Evolutionary conservation across 441 rosid genomes (phyloP).

Genomic region (Manihot esculenta): DNA sequence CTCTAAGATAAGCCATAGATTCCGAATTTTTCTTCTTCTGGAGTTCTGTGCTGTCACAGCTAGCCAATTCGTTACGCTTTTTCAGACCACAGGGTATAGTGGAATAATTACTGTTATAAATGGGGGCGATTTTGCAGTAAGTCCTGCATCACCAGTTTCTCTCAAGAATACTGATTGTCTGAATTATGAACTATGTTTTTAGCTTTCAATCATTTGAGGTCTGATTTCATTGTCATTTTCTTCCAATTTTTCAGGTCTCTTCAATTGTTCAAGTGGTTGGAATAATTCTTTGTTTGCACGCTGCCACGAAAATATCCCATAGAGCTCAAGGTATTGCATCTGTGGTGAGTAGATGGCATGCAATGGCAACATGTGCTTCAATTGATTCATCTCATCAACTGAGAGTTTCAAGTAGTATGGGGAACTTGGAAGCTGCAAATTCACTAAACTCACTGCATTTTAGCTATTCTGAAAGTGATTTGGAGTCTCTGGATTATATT

Average conservation of each 20-base stretch:
- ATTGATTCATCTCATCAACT: slow-evolving; percentile 49
- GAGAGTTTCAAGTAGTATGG: slow-evolving; percentile 48
- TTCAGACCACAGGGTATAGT: slow-evolving; percentile 72
- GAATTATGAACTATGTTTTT: not conserved
- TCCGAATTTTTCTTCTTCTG: slow-evolving; percentile 81
- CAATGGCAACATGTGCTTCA: slow-evolving; percentile 61
- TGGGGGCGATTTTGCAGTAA: slow-evolving; percentile 88
- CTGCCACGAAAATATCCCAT: slow-evolving; percentile 86
- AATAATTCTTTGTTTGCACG: slow-evolving; percentile 78
- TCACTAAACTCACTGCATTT: slow-evolving; percentile 32
- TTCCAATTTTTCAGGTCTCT: slow-evolving; percentile 53
- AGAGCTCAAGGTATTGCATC: slow-evolving; percentile 84
- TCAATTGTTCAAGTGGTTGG: slow-evolving; percentile 87
- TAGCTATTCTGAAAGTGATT: slow-evolving; percentile 70
- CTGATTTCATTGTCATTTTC: not conserved
- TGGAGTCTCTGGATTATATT: slow-evolving; percentile 71
- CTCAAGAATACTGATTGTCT: not conserved
- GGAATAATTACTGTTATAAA: slow-evolving; percentile 62
- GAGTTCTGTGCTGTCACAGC: slow-evolving; percentile 71
- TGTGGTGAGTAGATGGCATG: slow-evolving; percentile 86
- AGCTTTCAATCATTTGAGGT: not conserved
- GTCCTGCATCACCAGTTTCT: slow-evolving; percentile 28
- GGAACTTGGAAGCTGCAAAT: slow-evolving; percentile 43
- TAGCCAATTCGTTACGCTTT: slow-evolving; percentile 67
- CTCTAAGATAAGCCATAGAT: slow-evolving; percentile 95